Conservation (phyloP, 768 basidiomycete species). For the Tylopilus vinaceipallidus region DNA sequence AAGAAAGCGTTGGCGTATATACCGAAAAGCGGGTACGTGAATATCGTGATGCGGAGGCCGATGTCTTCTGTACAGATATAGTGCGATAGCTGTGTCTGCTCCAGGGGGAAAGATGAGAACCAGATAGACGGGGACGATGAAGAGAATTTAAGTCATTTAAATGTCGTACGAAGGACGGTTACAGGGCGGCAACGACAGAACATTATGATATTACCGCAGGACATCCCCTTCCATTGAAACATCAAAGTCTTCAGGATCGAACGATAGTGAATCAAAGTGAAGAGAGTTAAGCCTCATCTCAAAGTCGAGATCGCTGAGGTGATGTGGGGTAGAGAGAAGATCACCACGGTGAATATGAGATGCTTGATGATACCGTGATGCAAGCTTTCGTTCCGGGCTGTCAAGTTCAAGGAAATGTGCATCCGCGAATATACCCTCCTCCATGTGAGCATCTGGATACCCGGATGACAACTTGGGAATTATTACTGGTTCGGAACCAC, state of each 20-base stretch:
- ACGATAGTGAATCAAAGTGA: constrained; percentile 69
- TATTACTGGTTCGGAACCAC: constrained; percentile 3
- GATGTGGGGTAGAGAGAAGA: constrained; percentile 5
- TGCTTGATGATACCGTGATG: constrained; percentile 3
- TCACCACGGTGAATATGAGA: constrained; percentile 1
- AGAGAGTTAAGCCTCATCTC: constrained; percentile 73
- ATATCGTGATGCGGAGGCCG: constrained; percentile 9
- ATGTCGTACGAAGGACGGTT: neutral
- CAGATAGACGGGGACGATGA: neutral
- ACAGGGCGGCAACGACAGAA: neutral
- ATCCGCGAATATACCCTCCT: constrained; percentile 16
- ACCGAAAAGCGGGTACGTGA: constrained; percentile 11
- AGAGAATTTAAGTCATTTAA: constrained; percentile 10
- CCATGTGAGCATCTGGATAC: constrained; percentile 17
- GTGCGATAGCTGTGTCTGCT: constrained; percentile 2
- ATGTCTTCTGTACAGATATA: constrained; percentile 10
- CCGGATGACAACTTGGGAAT: constrained; percentile 13
- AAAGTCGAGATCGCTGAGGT: constrained; percentile 42
- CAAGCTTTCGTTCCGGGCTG: constrained; percentile 16
- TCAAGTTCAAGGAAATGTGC: constrained; percentile 20
- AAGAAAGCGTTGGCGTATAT: constrained; percentile 13
- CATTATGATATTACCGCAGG: constrained; percentile 12
- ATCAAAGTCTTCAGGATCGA: constrained; percentile 58
- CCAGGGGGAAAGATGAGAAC: neutral
- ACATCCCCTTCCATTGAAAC: constrained; percentile 20